A percentile compares a stretch with the other conserved stretches of the same genome.
These are phyloP conservation scores for Phytophthora sojae DNA, from an alignment of 352 stramenopile genomes.

Conservation along the genomic window DNA sequence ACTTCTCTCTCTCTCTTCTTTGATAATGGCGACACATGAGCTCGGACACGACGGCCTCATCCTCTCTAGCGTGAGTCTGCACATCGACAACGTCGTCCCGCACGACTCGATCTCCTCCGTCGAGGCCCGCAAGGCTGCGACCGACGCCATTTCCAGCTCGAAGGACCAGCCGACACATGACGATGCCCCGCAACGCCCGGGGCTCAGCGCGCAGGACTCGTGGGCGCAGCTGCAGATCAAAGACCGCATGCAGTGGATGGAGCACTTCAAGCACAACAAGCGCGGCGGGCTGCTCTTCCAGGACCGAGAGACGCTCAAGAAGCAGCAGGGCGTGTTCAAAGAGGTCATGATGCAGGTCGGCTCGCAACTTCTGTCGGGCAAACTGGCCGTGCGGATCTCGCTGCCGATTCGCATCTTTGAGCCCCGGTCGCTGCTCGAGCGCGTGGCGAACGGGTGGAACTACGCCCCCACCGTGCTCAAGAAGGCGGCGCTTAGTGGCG, in stretches of 20 bases:
- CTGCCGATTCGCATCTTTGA: slow-evolving; percentile 84
- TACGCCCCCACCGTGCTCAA: slow-evolving; percentile 81
- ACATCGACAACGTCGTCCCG: slow-evolving; percentile 65
- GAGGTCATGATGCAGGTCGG: slow-evolving; percentile 82
- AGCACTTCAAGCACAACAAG: slow-evolving; percentile 72
- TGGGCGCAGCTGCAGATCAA: slow-evolving; percentile 61
- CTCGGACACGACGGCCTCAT: slow-evolving; percentile 30
- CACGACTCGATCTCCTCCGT: slow-evolving; percentile 43
- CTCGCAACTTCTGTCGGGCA: slow-evolving; percentile 71
- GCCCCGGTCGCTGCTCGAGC: slow-evolving; percentile 72
- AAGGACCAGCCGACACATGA: slow-evolving; percentile 11
- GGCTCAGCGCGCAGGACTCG: slow-evolving; percentile 34
- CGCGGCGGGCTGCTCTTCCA: slow-evolving; percentile 73
- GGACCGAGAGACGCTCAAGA: slow-evolving; percentile 75
- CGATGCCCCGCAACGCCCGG: slow-evolving; percentile 16
- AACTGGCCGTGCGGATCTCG: slow-evolving; percentile 74
- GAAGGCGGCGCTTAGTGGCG: slow-evolving; percentile 57
- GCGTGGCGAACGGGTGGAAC: slow-evolving; percentile 78
- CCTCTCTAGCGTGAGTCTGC: slow-evolving; percentile 57
- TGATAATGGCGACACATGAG: slow-evolving; percentile 27
- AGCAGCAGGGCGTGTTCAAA: slow-evolving; percentile 84
- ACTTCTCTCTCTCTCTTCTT: background rate
- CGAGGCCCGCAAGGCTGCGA: slow-evolving; percentile 38
- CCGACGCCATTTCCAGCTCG: slow-evolving; percentile 9
- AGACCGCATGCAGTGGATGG: slow-evolving; percentile 70